These are phyloP conservation scores for Dispira simplex DNA, from an alignment of 192 early-diverging fungal species.

Conservation along the genomic window DNA sequence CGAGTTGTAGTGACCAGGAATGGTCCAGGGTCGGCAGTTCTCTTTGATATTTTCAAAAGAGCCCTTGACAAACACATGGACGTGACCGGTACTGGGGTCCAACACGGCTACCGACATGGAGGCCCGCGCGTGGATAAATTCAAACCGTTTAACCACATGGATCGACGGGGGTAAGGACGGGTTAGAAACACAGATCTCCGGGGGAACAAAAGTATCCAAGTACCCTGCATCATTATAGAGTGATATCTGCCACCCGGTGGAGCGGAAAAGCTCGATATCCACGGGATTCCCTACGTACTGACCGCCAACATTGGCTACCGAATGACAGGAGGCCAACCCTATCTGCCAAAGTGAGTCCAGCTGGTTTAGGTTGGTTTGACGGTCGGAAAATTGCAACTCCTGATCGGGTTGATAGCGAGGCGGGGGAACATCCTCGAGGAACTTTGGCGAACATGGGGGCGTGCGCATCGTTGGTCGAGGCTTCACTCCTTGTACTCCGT, in stretches of 20 bases:
- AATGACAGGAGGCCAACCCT: constrained; percentile 36
- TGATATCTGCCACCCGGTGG: constrained; percentile 17
- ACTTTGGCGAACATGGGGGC: constrained; percentile 6
- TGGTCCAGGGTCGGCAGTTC: constrained; percentile 14
- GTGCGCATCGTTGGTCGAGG: constrained; percentile 7
- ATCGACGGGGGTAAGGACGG: background rate
- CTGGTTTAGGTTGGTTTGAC: background rate
- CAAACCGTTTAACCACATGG: constrained; percentile 36
- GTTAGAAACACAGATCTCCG: background rate
- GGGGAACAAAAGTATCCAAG: too few relatives aligned
- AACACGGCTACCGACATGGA: constrained; percentile 42
- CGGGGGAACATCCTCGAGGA: background rate
- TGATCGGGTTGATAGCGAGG: background rate
- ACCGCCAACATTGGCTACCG: constrained; percentile 30
- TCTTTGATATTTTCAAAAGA: constrained; percentile 41
- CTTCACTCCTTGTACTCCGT: constrained; percentile 24
- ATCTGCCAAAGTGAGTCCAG: constrained; percentile 14
- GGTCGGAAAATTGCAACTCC: background rate
- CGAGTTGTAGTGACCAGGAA: constrained; percentile 27
- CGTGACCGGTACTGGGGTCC: constrained; percentile 22
- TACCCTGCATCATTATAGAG: too few relatives aligned
- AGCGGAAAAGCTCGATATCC: constrained; percentile 49
- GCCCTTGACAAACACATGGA: constrained; percentile 45
- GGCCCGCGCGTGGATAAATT: constrained; percentile 48
- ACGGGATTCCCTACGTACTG: constrained; percentile 45